Evolutionary conservation across 1,284 basidiomycete genomes (phyloP).

Genomic region (Stereum hirsutum): DNA sequence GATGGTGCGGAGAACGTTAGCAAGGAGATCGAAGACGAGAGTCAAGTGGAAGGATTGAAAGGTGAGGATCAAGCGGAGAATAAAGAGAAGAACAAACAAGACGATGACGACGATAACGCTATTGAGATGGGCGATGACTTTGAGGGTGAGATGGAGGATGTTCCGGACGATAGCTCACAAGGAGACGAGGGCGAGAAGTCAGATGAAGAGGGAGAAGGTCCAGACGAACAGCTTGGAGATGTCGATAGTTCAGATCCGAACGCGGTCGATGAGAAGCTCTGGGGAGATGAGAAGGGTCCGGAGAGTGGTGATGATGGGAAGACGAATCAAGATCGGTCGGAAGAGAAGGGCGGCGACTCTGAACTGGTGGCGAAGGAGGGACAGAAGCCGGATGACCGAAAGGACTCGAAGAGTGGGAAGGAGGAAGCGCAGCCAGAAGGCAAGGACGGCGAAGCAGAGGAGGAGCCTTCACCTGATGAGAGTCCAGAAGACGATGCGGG

Average conservation of each 20-base stretch:
- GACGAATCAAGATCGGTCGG: conserved; percentile 43
- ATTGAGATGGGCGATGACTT: conserved; percentile 74
- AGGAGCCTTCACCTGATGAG: conserved; percentile 7
- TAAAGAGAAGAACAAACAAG: conserved; percentile 42
- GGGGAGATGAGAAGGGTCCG: conserved; percentile 72
- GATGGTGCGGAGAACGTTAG: conserved; percentile 81
- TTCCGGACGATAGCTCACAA: conserved; percentile 43
- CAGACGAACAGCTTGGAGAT: conserved; percentile 81
- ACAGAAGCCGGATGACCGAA: conserved; percentile 27
- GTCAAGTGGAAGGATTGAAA: conserved; percentile 90
- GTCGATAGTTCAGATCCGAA: conserved; percentile 83
- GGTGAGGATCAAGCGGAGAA: conserved; percentile 55
- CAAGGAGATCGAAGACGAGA: conserved; percentile 91
- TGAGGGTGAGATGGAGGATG: conserved; percentile 78
- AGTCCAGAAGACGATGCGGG: conserved; percentile 8
- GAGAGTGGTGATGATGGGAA: conserved; percentile 45
- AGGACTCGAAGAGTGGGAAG: conserved; percentile 27
- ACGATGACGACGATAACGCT: conserved; percentile 60
- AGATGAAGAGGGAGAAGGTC: conserved; percentile 41
- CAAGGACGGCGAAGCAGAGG: conserved; percentile 23
- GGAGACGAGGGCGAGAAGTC: conserved; percentile 45
- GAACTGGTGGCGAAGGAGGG: conserved; percentile 79
- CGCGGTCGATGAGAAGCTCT: conserved; percentile 93
- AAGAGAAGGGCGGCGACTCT: conserved; percentile 39
- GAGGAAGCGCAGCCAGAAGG: too few species aligned